Base-by-base conservation (phyloP, 192 early-diverging fungal species). In the Ambispora gerdemannii region DNA sequence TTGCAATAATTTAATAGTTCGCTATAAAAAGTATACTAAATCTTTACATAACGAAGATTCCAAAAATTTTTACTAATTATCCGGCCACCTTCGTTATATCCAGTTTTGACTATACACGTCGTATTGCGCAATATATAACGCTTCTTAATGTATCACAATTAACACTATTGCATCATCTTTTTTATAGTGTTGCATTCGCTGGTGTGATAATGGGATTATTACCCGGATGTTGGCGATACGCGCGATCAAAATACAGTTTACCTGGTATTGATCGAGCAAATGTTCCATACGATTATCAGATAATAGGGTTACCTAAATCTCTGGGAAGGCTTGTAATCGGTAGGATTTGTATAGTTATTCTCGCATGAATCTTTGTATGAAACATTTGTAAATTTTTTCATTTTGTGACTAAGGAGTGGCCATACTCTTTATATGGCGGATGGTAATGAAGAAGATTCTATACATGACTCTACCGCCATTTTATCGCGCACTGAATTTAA, bases 141-240 rank as follows among this genome's bases (percentile, higher is more conserved):
- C 2, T 59, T 59, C 34, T 32, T 59, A 4, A 33, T 25, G 11
- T 15, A 19, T 31, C 34, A n/a, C 34, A 28, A 31, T 32, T 32
- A 19, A 15, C 30, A 19, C 15, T 30, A 59, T 31, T 59, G 2
- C 15, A 1, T 24, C 11, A 19, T 28, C 30, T 32, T 32, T 32
- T 6, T 24, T 2, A 19, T 52, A 80, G 82, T 47, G 84, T 91
- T 25, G 83, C 85, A 20, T 90, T 87, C 69, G 77, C 88, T 63
- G 87, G 83, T 24, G 86, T 85, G 0, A 61, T 87, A 22, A 82
- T 85, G 30, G 90, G 90, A 11, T 22, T 89, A 2, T 67, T 85
- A 28, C 76, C 84, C 27, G 87, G 86, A 36, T 81, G 81, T 50
- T 90, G 87, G 80, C 69, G 77, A 66, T 79, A 73, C 67, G 78